phyloP scores from a whole-genome alignment of 2,329 filamentous ascomycete genomes.

The Dactylella cylindrospora region DNA sequence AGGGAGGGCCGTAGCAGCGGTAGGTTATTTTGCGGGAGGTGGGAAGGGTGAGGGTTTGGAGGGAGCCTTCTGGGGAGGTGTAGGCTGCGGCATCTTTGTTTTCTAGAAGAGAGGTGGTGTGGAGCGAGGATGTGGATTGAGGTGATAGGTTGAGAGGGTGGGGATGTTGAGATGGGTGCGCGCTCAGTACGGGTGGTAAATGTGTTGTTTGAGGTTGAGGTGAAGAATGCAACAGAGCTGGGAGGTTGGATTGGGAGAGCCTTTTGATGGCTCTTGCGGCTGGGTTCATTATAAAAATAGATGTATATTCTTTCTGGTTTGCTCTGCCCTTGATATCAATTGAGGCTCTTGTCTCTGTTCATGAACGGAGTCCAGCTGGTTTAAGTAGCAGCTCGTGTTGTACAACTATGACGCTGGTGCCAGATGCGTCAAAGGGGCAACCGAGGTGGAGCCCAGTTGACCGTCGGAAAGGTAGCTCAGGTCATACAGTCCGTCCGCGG shows the following conservation, averaged over 20 bases:
- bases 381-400: too few relatives aligned
- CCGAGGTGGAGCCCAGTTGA: too few relatives aligned
- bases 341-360: too few relatives aligned
- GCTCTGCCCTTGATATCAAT: too few relatives aligned
- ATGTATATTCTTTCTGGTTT: too few relatives aligned
- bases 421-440: too few relatives aligned
- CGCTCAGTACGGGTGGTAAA: neutral
- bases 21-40: conserved; percentile 26
- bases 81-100: neutral
- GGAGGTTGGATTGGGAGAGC: neutral
- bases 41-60: conserved; percentile 16
- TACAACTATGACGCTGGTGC: too few relatives aligned
- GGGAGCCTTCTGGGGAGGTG: conserved; percentile 8
- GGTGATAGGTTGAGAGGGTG: neutral
- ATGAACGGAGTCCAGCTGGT: too few relatives aligned
- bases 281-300: too few relatives aligned
- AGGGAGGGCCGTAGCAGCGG: conserved; percentile 50
- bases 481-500: too few relatives aligned
- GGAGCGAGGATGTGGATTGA: neutral
- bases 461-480: too few relatives aligned
- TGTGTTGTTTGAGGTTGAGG: conserved; percentile 7
- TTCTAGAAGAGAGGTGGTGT: neutral
- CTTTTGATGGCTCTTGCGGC: neutral
- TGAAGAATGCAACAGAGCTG: neutral
- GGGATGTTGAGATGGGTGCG: neutral